Percentiles rank a stretch among this genome's conserved stretches.
These are phyloP conservation scores for Cytospora piceicola DNA, from an alignment of 2,329 filamentous ascomycete genomes.

Conservation along the genomic window DNA sequence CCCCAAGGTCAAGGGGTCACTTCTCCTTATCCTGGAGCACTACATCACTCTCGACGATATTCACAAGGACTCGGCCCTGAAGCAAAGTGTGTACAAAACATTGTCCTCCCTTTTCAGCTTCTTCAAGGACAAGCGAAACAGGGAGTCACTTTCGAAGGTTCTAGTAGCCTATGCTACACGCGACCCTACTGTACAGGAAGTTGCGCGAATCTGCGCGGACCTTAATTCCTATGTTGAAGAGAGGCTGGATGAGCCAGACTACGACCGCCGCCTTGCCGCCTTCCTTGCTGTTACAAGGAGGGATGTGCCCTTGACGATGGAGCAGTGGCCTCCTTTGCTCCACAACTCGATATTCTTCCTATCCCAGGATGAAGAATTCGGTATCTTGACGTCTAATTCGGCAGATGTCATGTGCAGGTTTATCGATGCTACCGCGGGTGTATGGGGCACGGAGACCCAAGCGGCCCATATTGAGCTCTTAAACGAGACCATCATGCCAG, in stretches of 20 bases:
- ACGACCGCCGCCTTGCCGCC: slow-evolving; percentile 76
- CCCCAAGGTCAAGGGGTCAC: slow-evolving; percentile 78
- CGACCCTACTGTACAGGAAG: slow-evolving; percentile 61
- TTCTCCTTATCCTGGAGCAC: slow-evolving; percentile 79
- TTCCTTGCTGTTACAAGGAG: slow-evolving; percentile 73
- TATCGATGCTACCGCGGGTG: slow-evolving; percentile 63
- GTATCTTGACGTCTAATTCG: slow-evolving; percentile 78
- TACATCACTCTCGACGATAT: slow-evolving; percentile 72
- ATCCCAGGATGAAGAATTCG: slow-evolving; percentile 83
- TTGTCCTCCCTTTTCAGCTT: slow-evolving; percentile 85
- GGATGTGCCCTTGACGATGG: slow-evolving; percentile 63
- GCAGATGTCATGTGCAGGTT: slow-evolving; percentile 80
- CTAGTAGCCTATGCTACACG: slow-evolving; percentile 70
- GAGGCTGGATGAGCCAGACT: slow-evolving; percentile 84
- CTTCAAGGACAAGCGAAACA: slow-evolving; percentile 80
- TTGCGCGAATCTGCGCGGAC: slow-evolving; percentile 73
- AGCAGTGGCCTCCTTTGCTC: slow-evolving; percentile 85
- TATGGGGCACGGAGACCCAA: slow-evolving; percentile 45
- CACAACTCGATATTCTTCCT: slow-evolving; percentile 91
- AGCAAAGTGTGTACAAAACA: slow-evolving; percentile 70
- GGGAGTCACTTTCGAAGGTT: slow-evolving; percentile 74
- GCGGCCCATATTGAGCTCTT: slow-evolving; percentile 62
- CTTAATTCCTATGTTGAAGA: slow-evolving; percentile 78
- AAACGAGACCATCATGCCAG: slow-evolving; percentile 69
- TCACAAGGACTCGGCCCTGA: slow-evolving; percentile 60